A percentile compares a stretch with the other conserved stretches of the same genome.
Evolutionary conservation across 345 rosid species (phyloP).

Genomic region (Ricinus communis): DNA sequence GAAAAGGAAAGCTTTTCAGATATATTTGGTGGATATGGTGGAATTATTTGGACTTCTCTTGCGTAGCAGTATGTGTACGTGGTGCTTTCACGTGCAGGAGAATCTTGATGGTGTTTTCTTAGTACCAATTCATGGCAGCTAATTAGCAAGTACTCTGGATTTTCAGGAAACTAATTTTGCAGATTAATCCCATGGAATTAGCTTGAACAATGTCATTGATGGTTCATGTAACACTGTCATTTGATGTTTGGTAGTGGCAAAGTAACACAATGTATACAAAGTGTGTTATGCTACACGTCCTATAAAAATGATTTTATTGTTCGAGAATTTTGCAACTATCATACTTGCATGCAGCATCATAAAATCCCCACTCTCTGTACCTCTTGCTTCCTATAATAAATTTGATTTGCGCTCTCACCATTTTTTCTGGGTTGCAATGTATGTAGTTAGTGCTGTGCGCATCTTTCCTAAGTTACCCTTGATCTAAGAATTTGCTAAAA

Average conservation of each 20-base stretch:
- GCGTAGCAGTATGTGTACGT: background rate
- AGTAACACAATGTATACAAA: too few species aligned
- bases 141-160: constrained; percentile 1
- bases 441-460: background rate
- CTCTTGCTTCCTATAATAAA: background rate
- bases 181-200: background rate
- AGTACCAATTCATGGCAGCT: background rate
- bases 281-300: background rate
- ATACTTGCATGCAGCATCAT: too few species aligned
- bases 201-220: background rate
- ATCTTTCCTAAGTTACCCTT: too few species aligned
- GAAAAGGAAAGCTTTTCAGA: background rate
- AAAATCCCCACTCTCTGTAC: too few species aligned
- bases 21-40: background rate
- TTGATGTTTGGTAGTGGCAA: background rate
- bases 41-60: background rate
- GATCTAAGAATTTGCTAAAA: background rate
- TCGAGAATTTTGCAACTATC: too few species aligned
- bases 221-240: background rate
- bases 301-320: too few species aligned
- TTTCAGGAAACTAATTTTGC: background rate
- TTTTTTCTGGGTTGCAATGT: background rate
- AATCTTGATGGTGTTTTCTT: background rate
- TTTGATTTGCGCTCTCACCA: background rate
- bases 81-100: background rate